Conservation (phyloP, 2,329 filamentous ascomycete species). For the Aspergillus brunneoviolaceus region DNA sequence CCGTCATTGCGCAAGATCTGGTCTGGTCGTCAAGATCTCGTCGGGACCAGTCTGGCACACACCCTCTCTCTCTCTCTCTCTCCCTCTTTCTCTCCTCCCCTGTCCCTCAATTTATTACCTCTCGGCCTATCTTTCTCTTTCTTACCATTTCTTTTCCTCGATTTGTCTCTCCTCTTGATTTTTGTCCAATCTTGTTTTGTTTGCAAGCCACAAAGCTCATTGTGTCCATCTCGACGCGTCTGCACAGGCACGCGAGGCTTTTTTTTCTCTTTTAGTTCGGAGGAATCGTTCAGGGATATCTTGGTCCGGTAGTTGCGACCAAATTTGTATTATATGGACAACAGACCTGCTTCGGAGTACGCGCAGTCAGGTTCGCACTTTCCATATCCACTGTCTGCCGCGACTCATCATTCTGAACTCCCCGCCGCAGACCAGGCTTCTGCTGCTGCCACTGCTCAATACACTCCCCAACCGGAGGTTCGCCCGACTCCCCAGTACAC, state of each 20-base stretch:
- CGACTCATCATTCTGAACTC: constrained; percentile 78
- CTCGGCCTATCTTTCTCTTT: constrained; percentile 16
- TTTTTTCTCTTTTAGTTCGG: constrained; percentile 15
- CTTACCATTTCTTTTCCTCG: neutral
- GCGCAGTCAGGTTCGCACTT: constrained; percentile 81
- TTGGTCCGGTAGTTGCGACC: constrained; percentile 21
- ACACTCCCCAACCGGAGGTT: constrained; percentile 41
- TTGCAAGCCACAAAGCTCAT: constrained; percentile 29
- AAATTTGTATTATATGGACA: constrained; percentile 54
- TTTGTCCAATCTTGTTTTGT: constrained; percentile 7
- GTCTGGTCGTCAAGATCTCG: neutral
- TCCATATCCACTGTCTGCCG: constrained; percentile 54
- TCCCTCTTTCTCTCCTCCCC: constrained; percentile 9
- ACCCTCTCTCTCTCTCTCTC: neutral
- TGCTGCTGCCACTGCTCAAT: constrained; percentile 61
- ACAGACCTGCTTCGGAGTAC: constrained; percentile 69
- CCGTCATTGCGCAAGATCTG: neutral
- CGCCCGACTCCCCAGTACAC: constrained; percentile 66
- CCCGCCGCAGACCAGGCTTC: constrained; percentile 85
- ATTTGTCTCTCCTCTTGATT: constrained; percentile 13
- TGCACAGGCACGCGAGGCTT: constrained; percentile 26
- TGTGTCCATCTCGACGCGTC: constrained; percentile 32
- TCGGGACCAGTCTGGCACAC: neutral
- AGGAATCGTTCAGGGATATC: constrained; percentile 23
- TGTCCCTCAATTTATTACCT: constrained; percentile 13